Evolutionary conservation across 1,139 yeast species (phyloP).

Genomic region (Diutina catenulata): DNA sequence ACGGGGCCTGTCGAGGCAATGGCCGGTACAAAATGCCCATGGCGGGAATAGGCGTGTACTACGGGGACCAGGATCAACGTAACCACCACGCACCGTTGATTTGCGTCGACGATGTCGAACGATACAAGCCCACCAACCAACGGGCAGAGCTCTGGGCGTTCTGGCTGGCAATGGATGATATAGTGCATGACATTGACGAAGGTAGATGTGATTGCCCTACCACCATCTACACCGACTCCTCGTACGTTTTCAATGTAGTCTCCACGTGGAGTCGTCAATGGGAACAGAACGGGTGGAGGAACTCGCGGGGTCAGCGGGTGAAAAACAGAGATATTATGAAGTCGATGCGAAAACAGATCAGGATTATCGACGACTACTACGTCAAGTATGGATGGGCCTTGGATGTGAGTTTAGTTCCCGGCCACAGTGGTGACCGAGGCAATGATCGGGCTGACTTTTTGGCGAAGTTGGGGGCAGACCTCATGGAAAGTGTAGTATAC

Average conservation of each 20-base stretch:
- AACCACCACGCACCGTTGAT: constrained; percentile 41
- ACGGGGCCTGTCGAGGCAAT: constrained; percentile 57
- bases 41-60: constrained; percentile 64
- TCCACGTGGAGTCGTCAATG: constrained; percentile 42
- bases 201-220: constrained; percentile 12
- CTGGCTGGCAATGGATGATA: constrained; percentile 35
- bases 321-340: constrained; percentile 40
- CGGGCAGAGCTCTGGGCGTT: constrained; percentile 72
- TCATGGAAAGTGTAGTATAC: too few relatives aligned
- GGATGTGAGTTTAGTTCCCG: too few relatives aligned
- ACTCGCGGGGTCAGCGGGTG: constrained; percentile 30
- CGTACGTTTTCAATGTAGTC: constrained; percentile 37
- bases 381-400: too few relatives aligned
- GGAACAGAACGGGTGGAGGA: constrained; percentile 43
- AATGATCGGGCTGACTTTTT: constrained; percentile 69
- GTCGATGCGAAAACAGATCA: constrained; percentile 14
- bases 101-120: constrained; percentile 14
- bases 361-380: constrained; percentile 22
- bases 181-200: constrained; percentile 15
- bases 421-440: constrained; percentile 60
- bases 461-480: constrained; percentile 56
- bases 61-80: constrained; percentile 41
- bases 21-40: constrained; percentile 34
- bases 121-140: constrained; percentile 53
- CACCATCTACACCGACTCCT: constrained; percentile 43